phyloP scores from a whole-genome alignment of 78 protist species.

The Dictyostelium discoideum region dicty_2.7 NC_007089.4:407001-407500 shows the following conservation, averaged over 20 bases:
- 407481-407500: too few species aligned
- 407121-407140: slow-evolving; percentile 23
- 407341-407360: slow-evolving; percentile 62
- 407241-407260: slow-evolving; percentile 61
- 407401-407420: slow-evolving; percentile 20
- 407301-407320: slow-evolving; percentile 52
- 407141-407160: slow-evolving; percentile 64
- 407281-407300: slow-evolving; percentile 78
- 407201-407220: slow-evolving; percentile 68
- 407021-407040: slow-evolving; percentile 71
- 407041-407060: slow-evolving; percentile 32
- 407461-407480: background rate
- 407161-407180: slow-evolving; percentile 71
- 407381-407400: background rate
- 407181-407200: slow-evolving; percentile 54
- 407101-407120: slow-evolving; percentile 63
- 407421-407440: background rate
- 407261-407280: slow-evolving; percentile 62
- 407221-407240: slow-evolving; percentile 38
- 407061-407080: slow-evolving; percentile 73
- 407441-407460: background rate
- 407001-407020: slow-evolving; percentile 35
- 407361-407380: slow-evolving; percentile 59
- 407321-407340: slow-evolving; percentile 73
- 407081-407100: slow-evolving; percentile 29